These are phyloP conservation scores for Metschnikowia proteae DNA, from an alignment of 805 yeast species.

Conservation along the genomic window DNA sequence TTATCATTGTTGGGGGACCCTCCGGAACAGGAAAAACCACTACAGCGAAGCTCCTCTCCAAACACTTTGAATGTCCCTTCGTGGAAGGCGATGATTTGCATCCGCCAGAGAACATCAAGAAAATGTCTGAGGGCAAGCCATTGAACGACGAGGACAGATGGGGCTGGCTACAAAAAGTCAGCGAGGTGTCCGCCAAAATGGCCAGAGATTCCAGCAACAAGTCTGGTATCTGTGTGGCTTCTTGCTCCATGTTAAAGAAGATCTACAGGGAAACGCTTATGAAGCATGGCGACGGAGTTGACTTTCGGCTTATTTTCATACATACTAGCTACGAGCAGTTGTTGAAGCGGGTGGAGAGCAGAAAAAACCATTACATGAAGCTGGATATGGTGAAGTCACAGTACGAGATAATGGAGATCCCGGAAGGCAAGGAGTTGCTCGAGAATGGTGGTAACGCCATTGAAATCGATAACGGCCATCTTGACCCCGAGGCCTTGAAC, in stretches of 20 bases:
- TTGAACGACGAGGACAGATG: constrained; percentile 86
- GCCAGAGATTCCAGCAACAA: constrained; percentile 27
- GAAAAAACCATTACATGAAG: constrained; percentile 85
- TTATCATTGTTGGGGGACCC: constrained; percentile 83
- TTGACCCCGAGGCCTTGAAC: constrained; percentile 10
- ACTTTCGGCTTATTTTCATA: constrained; percentile 62
- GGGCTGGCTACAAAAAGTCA: constrained; percentile 73
- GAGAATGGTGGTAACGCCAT: constrained; percentile 35
- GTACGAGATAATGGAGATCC: constrained; percentile 69
- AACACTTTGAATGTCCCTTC: constrained; percentile 48
- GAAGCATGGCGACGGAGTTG: constrained; percentile 28
- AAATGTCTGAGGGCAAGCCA: constrained; percentile 81
- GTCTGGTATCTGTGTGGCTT: constrained; percentile 47
- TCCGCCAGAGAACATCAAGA: constrained; percentile 64
- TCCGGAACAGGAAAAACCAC: constrained; percentile 96
- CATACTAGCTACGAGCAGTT: constrained; percentile 62
- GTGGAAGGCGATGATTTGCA: constrained; percentile 87
- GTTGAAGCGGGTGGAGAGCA: constrained; percentile 51
- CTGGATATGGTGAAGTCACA: constrained; percentile 79
- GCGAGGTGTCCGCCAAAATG: constrained; percentile 36
- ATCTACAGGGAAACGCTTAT: constrained; percentile 65
- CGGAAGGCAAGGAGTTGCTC: constrained; percentile 40
- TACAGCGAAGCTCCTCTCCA: constrained; percentile 52
- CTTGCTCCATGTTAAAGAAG: constrained; percentile 83
- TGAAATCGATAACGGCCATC: constrained; percentile 7